These are phyloP conservation scores for Limnanthes douglasii DNA, from an alignment of 345 rosid species.

Conservation along the genomic window DNA sequence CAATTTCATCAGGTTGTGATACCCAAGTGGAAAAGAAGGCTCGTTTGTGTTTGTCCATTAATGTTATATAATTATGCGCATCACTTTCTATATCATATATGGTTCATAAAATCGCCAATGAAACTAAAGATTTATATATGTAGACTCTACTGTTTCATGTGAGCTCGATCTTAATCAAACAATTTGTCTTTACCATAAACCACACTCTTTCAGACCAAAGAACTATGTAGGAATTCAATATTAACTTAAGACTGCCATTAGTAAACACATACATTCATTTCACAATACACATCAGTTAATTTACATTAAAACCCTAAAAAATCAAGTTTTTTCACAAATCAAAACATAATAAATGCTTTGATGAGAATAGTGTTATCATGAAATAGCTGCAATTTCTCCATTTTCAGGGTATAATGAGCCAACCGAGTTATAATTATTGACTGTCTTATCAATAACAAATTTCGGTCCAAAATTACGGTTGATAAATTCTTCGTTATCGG, in stretches of 20 bases:
- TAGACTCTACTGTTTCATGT: too few relatives aligned
- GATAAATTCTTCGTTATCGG: conserved; percentile 47
- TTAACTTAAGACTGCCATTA: background rate
- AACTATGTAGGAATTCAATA: background rate
- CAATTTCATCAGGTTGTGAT: too few relatives aligned
- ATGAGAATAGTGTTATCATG: conserved; percentile 59
- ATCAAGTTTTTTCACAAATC: too few relatives aligned
- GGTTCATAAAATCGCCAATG: too few relatives aligned
- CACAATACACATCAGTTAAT: too few relatives aligned
- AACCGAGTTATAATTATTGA: conserved; percentile 64
- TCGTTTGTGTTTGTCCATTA: too few relatives aligned
- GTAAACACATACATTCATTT: too few relatives aligned
- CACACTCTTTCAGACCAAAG: background rate
- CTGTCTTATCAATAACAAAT: conserved; percentile 53
- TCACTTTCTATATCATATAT: too few relatives aligned
- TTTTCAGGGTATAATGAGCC: conserved; percentile 41
- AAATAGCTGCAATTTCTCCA: conserved; percentile 71
- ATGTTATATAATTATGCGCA: too few relatives aligned
- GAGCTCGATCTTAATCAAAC: too few relatives aligned
- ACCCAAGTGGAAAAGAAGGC: too few relatives aligned
- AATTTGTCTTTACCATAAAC: background rate
- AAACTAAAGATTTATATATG: too few relatives aligned
- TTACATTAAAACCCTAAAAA: background rate
- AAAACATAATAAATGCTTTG: conserved; percentile 31
- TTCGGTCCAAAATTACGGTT: conserved; percentile 61